Evolutionary conservation across 805 yeast genomes (phyloP).

Genomic region (Kregervanrija pseudodelftensis): DNA sequence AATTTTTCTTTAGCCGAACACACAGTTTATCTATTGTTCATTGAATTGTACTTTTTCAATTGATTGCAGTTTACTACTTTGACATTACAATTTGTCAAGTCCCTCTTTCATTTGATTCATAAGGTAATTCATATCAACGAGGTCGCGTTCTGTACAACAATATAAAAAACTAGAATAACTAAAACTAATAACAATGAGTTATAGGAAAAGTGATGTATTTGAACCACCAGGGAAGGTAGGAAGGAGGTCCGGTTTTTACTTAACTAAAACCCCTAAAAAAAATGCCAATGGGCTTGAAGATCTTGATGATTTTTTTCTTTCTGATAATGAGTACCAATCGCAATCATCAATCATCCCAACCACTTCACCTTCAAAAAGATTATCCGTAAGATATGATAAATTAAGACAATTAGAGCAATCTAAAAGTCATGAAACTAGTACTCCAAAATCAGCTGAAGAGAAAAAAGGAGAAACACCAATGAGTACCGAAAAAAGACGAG

Average conservation of each 20-base stretch:
- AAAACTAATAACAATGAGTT: constrained; percentile 11
- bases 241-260: constrained; percentile 54
- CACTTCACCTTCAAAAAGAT: constrained; percentile 9
- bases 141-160: too few species aligned
- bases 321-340: constrained; percentile 38
- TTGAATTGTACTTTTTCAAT: too few species aligned
- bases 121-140: too few species aligned
- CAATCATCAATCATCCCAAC: constrained; percentile 6
- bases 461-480: background rate
- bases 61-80: too few species aligned
- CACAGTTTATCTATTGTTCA: too few species aligned
- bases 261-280: constrained; percentile 32
- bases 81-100: too few species aligned
- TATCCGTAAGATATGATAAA: constrained; percentile 4
- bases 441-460: background rate
- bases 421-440: background rate
- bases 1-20: too few species aligned
- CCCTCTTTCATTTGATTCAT: too few species aligned
- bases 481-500: background rate
- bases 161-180: too few species aligned
- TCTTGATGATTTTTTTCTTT: constrained; percentile 54
- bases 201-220: constrained; percentile 31
- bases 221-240: constrained; percentile 48
- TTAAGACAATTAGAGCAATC: background rate
- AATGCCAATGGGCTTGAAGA: constrained; percentile 64